Base-by-base conservation (phyloP, 2,329 filamentous ascomycete genomes). In the Blastomyces gilchristii region DNA sequence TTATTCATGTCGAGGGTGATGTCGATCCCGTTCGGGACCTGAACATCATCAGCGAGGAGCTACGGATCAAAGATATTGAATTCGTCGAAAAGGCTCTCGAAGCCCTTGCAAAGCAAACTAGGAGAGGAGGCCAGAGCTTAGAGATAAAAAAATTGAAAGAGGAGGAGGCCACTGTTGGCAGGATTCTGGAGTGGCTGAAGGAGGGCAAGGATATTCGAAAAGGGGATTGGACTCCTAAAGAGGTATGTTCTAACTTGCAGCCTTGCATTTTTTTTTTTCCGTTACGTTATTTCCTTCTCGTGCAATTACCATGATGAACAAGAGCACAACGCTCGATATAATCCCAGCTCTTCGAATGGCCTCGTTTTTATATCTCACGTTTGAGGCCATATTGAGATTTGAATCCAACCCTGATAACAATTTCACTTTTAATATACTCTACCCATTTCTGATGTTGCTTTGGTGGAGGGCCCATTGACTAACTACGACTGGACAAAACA, bases 331-430 rank as follows among this genome's bases (percentile, higher is more conserved):
- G 90, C 91, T 92, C 89, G 89, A 91, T 83, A 82, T 90, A 92
- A 96, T 90, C 94, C 94, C 94, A 99, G 94, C 94, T 99, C 94
- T 89, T 96, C 88, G 93, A 97, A 87, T 85, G 75, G 84, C 85
- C 88, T 89, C 86, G 83, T 76, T 80, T 34, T 78, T 80, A 80
- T 79, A 85, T 75, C 76, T 83, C 81, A 90, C 86, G 84, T 83
- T 74, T 82, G 88, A 90, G 88, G 83, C 82, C 83, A 85, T 86
- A 75, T 79, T 97, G 93, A 95, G 91, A 97, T 88, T 83, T 65
- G 89, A 82, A 80, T 85, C 83, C 82, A 79, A 80, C 76, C 86
- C 89, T 91, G 89, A 90, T 78, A 62, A 47, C 12, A 31, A 60
- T 16, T 61, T 59, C 50, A 61, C 25, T 52, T 65, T 67, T 65